phyloP scores from a whole-genome alignment of 192 early-diverging fungal species.

The Chytriomyces sp. region DNA sequence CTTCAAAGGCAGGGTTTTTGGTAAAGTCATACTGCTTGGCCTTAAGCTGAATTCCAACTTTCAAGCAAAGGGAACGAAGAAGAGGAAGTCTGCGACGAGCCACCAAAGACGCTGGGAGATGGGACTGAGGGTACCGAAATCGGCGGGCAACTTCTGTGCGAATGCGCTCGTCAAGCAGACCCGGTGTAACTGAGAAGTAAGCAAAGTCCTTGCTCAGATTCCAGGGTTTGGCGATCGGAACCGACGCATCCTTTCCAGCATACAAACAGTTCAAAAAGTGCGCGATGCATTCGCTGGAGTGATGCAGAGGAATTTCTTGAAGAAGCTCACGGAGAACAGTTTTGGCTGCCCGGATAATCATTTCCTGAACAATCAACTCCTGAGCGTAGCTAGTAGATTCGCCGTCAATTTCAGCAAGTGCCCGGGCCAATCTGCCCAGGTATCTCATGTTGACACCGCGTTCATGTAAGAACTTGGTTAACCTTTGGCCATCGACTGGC shows the following conservation, averaged over 20 bases:
- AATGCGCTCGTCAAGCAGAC: constrained; percentile 59
- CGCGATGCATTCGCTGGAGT: constrained; percentile 68
- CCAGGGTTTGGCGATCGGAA: background rate
- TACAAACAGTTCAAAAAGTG: constrained; percentile 84
- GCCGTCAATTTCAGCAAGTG: constrained; percentile 63
- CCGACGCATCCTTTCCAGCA: constrained; percentile 45
- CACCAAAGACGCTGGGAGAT: constrained; percentile 56
- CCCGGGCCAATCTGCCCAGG: constrained; percentile 72
- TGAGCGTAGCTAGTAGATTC: constrained; percentile 25
- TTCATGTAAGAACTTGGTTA: constrained; percentile 84
- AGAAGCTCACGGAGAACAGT: constrained; percentile 76
- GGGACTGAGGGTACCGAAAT: constrained; percentile 66
- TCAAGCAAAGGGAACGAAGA: constrained; percentile 80
- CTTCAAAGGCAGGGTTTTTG: constrained; percentile 55
- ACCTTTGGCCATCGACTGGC: constrained; percentile 75
- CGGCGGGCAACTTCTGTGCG: constrained; percentile 65
- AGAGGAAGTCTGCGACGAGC: constrained; percentile 46
- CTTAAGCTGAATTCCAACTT: constrained; percentile 85
- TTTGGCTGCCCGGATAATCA: constrained; percentile 86
- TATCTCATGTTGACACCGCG: constrained; percentile 98
- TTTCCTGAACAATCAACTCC: constrained; percentile 79
- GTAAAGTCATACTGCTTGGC: constrained; percentile 67
- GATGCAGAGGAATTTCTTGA: constrained; percentile 54
- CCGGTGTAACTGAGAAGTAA: constrained; percentile 67
- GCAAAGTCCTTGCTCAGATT: constrained; percentile 26